Evolutionary conservation across 176 grass and related monocot species (phyloP), one percentile per base, ranked within the genome.

Genomic region (Oryza australiensis): DNA sequence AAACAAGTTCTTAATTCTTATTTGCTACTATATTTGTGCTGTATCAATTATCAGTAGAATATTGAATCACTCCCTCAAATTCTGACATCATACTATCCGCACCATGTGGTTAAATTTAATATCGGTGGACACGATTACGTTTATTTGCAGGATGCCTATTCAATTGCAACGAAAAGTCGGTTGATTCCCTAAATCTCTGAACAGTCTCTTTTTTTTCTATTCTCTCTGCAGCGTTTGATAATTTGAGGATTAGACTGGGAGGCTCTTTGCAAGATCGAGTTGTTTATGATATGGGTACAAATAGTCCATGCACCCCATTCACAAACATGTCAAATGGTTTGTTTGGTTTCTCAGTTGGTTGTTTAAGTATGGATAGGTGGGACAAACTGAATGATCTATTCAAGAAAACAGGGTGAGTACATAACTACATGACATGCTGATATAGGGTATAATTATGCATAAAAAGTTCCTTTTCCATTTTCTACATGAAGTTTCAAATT

Each of bases 301-400:
- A 80, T 59, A 75, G 86, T 84, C 86, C 81, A 70, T 99, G 96
- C 74, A 65, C 82, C 48, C 80, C 91, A 9, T 95, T 99, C 73
- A 84, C 22, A 77, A 99, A 93, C 78, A 83, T 80, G 8, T 89
- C 89, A 29, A 88, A 87, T 79, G 93, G 85, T 15, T 85, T 99
- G 74, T 99, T 99, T 79, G 96, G 96, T 71, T 99, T 99, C 65
- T 99, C 96, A 28, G 62, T 64, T 68, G 96, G 96, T 46, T 99
- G 96, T 80, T 79, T 99, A 73, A 84, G 89, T 83, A 99, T 90
- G 91, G 75, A 88, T 75, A 93, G 93, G 71, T 99, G 96, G 96
- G 93, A 99, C 46, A 69, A 92, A 73, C 85, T 99, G 70, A 99
- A 96, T 73, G 30, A 49, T 66, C 73, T 99, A 65, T 96, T 99